These are phyloP conservation scores for Solanum rostratum DNA, from an alignment of 257 asterid genomes.

Conservation along the genomic window DNA sequence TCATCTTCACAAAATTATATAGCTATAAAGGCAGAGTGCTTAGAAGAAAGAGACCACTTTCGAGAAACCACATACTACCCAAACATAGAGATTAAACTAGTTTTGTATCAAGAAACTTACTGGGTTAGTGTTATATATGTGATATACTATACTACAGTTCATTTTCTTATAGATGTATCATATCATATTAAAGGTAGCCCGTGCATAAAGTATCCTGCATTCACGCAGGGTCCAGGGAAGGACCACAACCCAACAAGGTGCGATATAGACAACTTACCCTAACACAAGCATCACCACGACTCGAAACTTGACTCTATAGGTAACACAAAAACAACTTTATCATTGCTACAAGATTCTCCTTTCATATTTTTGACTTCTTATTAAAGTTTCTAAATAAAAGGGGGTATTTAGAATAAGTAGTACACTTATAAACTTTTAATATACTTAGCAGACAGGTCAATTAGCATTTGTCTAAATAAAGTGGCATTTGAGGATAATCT, in stretches of 20 bases:
- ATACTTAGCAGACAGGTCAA: neutral
- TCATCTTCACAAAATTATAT: neutral
- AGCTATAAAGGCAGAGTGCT: neutral
- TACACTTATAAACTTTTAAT: neutral
- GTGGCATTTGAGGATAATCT: neutral
- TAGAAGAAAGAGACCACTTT: neutral
- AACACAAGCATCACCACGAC: neutral
- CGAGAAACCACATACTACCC: neutral
- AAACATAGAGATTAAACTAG: neutral
- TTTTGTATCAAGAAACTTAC: neutral
- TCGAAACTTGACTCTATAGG: no score
- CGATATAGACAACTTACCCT: neutral
- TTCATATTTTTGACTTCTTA: neutral
- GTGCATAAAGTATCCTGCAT: rapidly evolving
- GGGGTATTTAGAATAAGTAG: neutral
- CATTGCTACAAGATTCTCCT: neutral
- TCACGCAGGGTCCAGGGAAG: neutral
- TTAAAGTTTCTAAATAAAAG: neutral
- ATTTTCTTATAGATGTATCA: neutral
- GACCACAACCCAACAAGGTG: neutral
- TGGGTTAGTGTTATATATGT: neutral
- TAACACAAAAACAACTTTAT: neutral
- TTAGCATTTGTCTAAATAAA: neutral
- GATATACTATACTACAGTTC: neutral
- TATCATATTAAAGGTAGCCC: neutral